A percentile compares a stretch with the other conserved stretches of the same genome.
These are phyloP conservation scores for Scenedesmus sp. DNA, from an alignment of 163 green algal species.

Conservation along the genomic window DNA sequence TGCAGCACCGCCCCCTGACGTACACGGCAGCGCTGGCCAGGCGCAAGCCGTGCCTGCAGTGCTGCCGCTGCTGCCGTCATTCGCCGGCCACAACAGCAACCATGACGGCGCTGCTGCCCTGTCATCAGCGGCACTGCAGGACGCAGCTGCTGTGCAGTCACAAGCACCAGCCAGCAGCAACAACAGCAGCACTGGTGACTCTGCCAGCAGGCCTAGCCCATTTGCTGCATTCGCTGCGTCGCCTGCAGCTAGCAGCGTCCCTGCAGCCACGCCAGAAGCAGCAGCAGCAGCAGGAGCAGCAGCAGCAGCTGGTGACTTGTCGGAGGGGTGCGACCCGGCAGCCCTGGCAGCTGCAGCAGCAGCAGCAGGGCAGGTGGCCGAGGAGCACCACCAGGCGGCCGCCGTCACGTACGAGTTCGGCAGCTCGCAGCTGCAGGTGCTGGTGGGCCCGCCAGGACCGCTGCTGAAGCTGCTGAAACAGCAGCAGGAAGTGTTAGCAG, in stretches of 20 bases:
- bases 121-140: neutral
- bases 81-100: neutral
- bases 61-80: neutral
- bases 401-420: slow-evolving; percentile 51
- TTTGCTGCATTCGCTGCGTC: neutral
- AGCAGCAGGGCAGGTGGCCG: slow-evolving; percentile 16
- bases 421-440: slow-evolving; percentile 34
- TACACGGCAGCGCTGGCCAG: neutral
- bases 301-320: neutral
- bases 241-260: neutral
- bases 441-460: slow-evolving; percentile 16
- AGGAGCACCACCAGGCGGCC: slow-evolving; percentile 36
- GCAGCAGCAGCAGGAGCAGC: slow-evolving; percentile 29
- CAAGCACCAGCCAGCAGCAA: neutral
- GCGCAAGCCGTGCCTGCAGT: neutral
- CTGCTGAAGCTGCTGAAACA: slow-evolving; percentile 47
- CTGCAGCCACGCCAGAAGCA: neutral
- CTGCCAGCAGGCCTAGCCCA: neutral
- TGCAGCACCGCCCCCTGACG: neutral
- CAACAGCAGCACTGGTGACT: neutral
- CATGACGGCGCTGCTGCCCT: neutral
- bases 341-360: slow-evolving; percentile 37
- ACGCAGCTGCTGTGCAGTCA: neutral
- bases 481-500: slow-evolving; percentile 41
- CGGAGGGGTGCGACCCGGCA: slow-evolving; percentile 6